These are phyloP conservation scores for Helichrysum umbraculigerum DNA, from an alignment of 129 eudicot genomes.

Conservation along the genomic window DNA sequence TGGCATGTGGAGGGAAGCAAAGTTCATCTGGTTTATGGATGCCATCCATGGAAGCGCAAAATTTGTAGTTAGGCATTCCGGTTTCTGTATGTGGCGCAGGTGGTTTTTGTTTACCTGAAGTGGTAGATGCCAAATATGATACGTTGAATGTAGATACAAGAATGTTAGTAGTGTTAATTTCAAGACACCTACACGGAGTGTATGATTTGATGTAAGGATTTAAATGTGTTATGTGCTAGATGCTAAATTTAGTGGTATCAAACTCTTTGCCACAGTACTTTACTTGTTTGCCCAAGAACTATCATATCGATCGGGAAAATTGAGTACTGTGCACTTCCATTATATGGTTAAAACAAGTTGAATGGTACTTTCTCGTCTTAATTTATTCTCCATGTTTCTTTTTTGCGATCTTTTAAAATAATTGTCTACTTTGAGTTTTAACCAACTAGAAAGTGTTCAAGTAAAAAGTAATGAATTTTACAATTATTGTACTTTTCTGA, in stretches of 20 bases:
- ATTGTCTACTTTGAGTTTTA: too few species aligned
- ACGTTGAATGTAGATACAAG: conserved; percentile 12
- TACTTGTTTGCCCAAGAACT: background rate
- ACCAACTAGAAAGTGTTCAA: too few species aligned
- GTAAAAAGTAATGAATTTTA: too few species aligned
- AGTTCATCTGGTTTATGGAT: background rate
- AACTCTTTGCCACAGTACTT: background rate
- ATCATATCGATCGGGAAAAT: background rate
- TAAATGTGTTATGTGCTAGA: background rate
- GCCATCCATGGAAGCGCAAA: background rate
- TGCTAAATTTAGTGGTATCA: background rate
- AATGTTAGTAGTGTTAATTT: background rate
- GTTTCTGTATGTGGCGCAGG: background rate
- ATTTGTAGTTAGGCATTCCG: background rate
- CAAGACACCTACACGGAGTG: background rate
- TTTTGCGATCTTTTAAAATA: too few species aligned
- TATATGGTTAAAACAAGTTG: background rate
- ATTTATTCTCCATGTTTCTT: too few species aligned
- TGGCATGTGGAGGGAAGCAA: background rate
- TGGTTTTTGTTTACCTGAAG: background rate
- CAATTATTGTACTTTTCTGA: too few species aligned
- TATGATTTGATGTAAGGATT: conserved; percentile 15
- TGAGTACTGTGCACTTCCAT: background rate
- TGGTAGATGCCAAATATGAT: background rate
- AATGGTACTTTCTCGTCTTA: background rate